These are phyloP conservation scores for Sugiyamaella smithiae DNA, from an alignment of 805 yeast genomes.

Conservation along the genomic window DNA sequence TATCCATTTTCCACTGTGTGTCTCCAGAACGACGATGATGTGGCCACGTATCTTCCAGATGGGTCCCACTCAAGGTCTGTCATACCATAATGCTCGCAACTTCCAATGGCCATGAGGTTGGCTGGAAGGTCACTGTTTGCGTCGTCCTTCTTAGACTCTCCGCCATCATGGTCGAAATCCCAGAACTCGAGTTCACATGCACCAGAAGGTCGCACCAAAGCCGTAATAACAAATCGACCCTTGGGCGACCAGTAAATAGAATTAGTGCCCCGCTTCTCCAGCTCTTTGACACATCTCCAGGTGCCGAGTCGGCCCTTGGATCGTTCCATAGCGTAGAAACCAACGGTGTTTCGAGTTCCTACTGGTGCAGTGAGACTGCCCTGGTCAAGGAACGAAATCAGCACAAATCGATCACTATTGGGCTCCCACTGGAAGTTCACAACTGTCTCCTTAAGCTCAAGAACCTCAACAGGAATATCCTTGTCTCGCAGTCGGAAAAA, in stretches of 20 bases:
- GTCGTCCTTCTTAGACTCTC: slow-evolving; percentile 37
- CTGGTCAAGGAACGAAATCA: slow-evolving; percentile 57
- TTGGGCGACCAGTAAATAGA: slow-evolving; percentile 85
- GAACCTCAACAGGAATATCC: slow-evolving; percentile 90
- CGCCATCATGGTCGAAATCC: slow-evolving; percentile 83
- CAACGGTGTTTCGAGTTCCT: slow-evolving; percentile 49
- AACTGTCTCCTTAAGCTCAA: slow-evolving; percentile 88
- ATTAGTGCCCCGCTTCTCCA: slow-evolving; percentile 65
- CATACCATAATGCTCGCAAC: slow-evolving; percentile 69
- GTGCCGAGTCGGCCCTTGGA: slow-evolving; percentile 47
- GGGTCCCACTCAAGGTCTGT: slow-evolving; percentile 93
- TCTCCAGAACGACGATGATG: slow-evolving; percentile 83
- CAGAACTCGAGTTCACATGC: slow-evolving; percentile 69
- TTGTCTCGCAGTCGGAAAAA: slow-evolving; percentile 83
- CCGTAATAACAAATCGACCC: slow-evolving; percentile 76
- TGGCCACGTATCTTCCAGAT: slow-evolving; percentile 85
- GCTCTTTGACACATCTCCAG: slow-evolving; percentile 59
- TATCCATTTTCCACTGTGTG: slow-evolving; percentile 88
- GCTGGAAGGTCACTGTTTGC: slow-evolving; percentile 51
- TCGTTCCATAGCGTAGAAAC: slow-evolving; percentile 82
- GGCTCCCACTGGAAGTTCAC: slow-evolving; percentile 96
- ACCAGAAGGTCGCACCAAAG: slow-evolving; percentile 48
- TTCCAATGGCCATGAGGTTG: slow-evolving; percentile 58
- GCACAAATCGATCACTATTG: slow-evolving; percentile 77
- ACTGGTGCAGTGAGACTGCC: slow-evolving; percentile 52